Base-by-base conservation (phyloP, 2,329 filamentous ascomycete species). In the Neofusicoccum ribis region DNA sequence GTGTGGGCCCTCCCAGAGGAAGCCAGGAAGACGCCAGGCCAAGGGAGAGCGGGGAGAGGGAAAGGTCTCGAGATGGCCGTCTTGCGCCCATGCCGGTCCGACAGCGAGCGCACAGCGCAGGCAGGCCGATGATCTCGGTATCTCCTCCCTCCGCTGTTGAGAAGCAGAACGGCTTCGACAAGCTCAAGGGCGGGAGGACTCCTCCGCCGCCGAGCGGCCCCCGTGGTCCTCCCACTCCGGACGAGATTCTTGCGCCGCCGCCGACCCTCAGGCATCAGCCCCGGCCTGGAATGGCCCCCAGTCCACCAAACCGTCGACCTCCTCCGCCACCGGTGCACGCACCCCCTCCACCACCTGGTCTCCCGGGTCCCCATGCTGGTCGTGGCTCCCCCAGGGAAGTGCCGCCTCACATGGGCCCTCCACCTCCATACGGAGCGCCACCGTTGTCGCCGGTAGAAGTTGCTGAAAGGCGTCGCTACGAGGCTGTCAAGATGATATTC, bases 401-500 rank as follows among this genome's bases (percentile, higher is more conserved):
- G 5, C 39, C 37, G 12, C 15, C 49, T 23, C 27, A 23, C 6
- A 6, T 20, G 11, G 47, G 47, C 27, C 54, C n/a, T 37, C 63
- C 44, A 7, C 51, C 63, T 12, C 52, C 63, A 44, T 9, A 43
- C 20, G 52, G 50, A 31, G 51, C 34, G 3, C 50, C 73, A 4
- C 67, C 67, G 46, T 60, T 70, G 5, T 69, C 72, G n/a, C 58
- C 68, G 2, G 66, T 69, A 20, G 72, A 76, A 37, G 44, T 68
- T 15, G 70, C 72, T 43, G 67, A 71, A 49, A 68, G 70, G 5
- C 67, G 71, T 39, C 71, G 74, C 27, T 73, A 75, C 58, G 75
- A 78, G 51, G 69, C 72, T 3, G 77, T 83, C 2, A 88, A 85
- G 71, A 82, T 81, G 43, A 86, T 94, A 11, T 97, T 97, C 75